Base-by-base conservation (phyloP, 768 basidiomycete genomes). In the Lentinula detonsa region DNA sequence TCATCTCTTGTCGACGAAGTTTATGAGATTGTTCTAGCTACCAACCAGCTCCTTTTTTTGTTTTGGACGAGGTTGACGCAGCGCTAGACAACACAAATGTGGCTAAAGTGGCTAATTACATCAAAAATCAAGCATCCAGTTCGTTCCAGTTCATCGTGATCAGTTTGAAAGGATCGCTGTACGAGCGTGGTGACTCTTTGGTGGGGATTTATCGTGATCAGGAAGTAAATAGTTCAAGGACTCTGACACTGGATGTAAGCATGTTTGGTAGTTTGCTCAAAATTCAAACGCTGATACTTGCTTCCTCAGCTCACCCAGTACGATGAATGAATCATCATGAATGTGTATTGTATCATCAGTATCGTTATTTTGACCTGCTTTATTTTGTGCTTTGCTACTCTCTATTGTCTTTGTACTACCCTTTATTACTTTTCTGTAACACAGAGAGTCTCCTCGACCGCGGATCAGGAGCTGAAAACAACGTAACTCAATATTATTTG, bases 61-160 rank as follows among this genome's bases (percentile, higher is more conserved):
- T 98, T 13, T 80, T 98, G n/a, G 96, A 98, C 69, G 96, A 98
- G 74, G 94, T 97, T 28, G 96, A 98, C 65, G 97, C 97, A 10
- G 96, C 97, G 0, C 80, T 98, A 43, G 96, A 98, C 75, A 96
- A 98, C 71, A 97, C 95, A n/a, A 98, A 99, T 65, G 96, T 98
- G 3, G 91, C 93, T 40, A 93, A 95, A 71, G 86, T 98, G 37
- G 96, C 96, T 11, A 90, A 91, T 64, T 99, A 98, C 69, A 95
- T 97, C 65, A 85, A 91, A 2, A 75, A 82, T 11, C 93, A 95
- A 64, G 87, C 94, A 2, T 92, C 92, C 0, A 84, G 87, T 49
- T 72, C 78, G 1, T 96, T 98, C 81, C 95, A 98, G 72, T 98
- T 98, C 72, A 85, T 99, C 61, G 95, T 98, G 60, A 99, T 99